Evolutionary conservation across 2,329 filamentous ascomycete species (phyloP), one percentile per base, ranked within the genome.

Genomic region (Hymenoscyphus fraxineus): DNA sequence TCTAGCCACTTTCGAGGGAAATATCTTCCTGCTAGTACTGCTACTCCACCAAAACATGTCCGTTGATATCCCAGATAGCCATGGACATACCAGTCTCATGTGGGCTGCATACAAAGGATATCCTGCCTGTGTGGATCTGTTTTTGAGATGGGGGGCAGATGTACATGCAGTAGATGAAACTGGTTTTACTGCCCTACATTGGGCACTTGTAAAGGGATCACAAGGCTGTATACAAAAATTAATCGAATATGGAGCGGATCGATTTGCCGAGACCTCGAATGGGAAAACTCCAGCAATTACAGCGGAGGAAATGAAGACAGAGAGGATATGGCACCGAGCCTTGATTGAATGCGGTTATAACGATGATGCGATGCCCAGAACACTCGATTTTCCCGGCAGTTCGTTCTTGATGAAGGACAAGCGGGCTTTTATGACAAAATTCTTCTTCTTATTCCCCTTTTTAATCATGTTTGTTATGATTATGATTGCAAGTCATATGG

Each of bases 101-200:
- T 99, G 95, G 95, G 92, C 95, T 19, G 94, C 94, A 16, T 99
- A 99, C 81, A 99, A 99, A 78, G 95, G 96, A 41, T 97, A 89
- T 75, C 92, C 94, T 0, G 88, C 90, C 58, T 96, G 92, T 72
- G 94, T 98, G 58, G 95, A 98, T 75, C 78, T 98, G 55, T 94
- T 97, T 69, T 80, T 99, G 65, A 88, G 93, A 71, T 99, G 95
- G 93, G 96, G 95, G 61, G 95, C 95, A 44, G 95, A 93, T 75
- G 92, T 97, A 9, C 92, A 96, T 77, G 89, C 92, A 40, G 87
- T 85, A 38, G 95, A 99, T 73, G 93, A 97, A 75, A 90, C 93
- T 71, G 94, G 94, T 35, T 95, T 98, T 76, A 97, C 94, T 0
- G 93, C 95, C 3, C 80, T 99, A 70, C 95, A 99, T 75, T 99